Base-by-base conservation (phyloP, 73 alveolate genomes). In the Blepharisma stoltei region DNA sequence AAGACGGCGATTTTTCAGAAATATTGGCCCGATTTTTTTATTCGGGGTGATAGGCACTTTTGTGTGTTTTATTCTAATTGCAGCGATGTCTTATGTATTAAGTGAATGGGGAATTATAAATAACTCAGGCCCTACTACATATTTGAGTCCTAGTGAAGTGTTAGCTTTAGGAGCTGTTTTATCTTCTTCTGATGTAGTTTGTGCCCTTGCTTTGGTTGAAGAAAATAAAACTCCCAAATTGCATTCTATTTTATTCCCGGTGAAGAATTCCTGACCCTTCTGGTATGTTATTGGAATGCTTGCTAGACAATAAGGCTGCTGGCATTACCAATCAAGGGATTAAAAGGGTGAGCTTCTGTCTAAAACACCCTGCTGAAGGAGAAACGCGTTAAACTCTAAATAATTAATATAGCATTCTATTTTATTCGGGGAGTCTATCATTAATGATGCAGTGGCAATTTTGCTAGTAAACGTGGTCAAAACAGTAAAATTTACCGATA, bases 121-220 rank as follows among this genome's bases (percentile, higher is more conserved):
- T 37, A 81, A 80, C 21, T 76, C 85, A 55, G 81, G 80, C 65
- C 78, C 81, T 65, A 84, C 89, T 77, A 70, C 70, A 21, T 73
- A 83, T 75, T 70, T 54, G 52, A 77, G 76, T 54, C 52, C 70
- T 9, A 67, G 73, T 68, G 96, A 85, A 81, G 77, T 83, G 43
- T 73, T 84, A 20, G 77, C 90, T 47, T 83, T 89, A 81, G 93
- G 97, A 23, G 88, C 98, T 6, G 95, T 93, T 41, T 87, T 96
- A 48, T 96, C 97, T 45, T 98, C 99, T 20, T 92, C 99, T 47
- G 99, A 96, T 83, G 88, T 98, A 44, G 96, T 96, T 11, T 98
- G 98, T n/a, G 98, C 98, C 6, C 82, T 93, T n/a, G 91, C 98
- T 20, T 78, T 96, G 66, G 95, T 96, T 54, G 91, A 86, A 76